Evolutionary conservation across 2,329 filamentous ascomycete genomes (phyloP).

Genomic region (Diatrype stigma): DNA sequence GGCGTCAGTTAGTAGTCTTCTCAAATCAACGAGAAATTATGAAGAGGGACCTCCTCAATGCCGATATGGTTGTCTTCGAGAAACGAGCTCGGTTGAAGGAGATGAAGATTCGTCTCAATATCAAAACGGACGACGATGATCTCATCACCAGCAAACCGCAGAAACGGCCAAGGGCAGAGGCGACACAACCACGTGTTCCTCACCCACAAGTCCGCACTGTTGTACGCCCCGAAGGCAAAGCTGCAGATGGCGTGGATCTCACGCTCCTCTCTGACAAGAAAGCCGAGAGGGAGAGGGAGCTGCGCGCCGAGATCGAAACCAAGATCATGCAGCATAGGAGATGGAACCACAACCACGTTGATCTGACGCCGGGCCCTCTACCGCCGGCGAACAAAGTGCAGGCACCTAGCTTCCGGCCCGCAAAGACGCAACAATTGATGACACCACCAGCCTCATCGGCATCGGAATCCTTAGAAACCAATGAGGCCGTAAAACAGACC

Average conservation of each 20-base stretch:
- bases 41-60: constrained; percentile 70
- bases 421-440: constrained; percentile 67
- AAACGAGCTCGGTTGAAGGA: constrained; percentile 79
- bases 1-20: constrained; percentile 72
- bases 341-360: constrained; percentile 88
- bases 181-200: constrained; percentile 53
- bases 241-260: constrained; percentile 70
- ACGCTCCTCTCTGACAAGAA: constrained; percentile 71
- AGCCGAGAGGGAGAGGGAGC: constrained; percentile 75
- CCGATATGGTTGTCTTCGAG: constrained; percentile 77
- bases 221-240: constrained; percentile 64
- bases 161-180: constrained; percentile 57
- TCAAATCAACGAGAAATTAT: constrained; percentile 76
- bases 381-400: constrained; percentile 68
- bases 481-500: constrained; percentile 34
- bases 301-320: constrained; percentile 77
- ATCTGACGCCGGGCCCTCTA: constrained; percentile 81
- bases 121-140: constrained; percentile 92
- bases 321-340: constrained; percentile 84
- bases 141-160: constrained; percentile 85
- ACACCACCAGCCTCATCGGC: constrained; percentile 57
- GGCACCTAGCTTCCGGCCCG: constrained; percentile 64
- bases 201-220: constrained; percentile 66
- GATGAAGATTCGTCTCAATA: constrained; percentile 80
- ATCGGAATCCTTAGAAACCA: constrained; percentile 54